These are phyloP conservation scores for Stylosanthes scabra DNA, from an alignment of 331 rosid genomes.

Conservation along the genomic window DNA sequence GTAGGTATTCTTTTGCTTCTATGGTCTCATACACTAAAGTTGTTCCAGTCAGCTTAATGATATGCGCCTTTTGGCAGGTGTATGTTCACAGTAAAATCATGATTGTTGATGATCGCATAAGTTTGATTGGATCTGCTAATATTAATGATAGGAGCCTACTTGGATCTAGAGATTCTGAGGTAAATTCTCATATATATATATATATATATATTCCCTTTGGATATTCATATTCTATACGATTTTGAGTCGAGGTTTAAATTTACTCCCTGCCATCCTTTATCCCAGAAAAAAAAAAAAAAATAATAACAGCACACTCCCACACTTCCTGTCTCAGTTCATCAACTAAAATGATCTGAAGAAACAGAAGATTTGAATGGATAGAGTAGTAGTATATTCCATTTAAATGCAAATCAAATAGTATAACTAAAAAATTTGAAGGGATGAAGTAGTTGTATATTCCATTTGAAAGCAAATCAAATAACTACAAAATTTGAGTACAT, in stretches of 20 bases:
- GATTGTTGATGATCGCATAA: slow-evolving; percentile 83
- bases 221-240: slow-evolving; percentile 30
- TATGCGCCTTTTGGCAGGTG: slow-evolving; percentile 56
- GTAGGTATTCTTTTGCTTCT: slow-evolving; percentile 66
- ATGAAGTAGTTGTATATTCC: no score
- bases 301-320: no score
- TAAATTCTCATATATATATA: slow-evolving; percentile 42
- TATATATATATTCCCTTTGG: no score
- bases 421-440: no score
- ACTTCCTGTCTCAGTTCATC: no score
- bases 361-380: no score
- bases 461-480: no score
- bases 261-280: background rate
- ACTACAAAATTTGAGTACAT: no score
- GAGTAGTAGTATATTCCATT: no score
- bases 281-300: no score
- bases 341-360: no score
- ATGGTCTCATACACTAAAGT: slow-evolving; percentile 16
- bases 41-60: slow-evolving; percentile 38
- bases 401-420: no score
- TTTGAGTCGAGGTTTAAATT: slow-evolving; percentile 17
- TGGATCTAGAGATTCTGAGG: slow-evolving; percentile 99
- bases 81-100: slow-evolving; percentile 98
- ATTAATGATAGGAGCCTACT: slow-evolving; percentile 97
- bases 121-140: slow-evolving; percentile 96